Conservation (phyloP, 495 filamentous ascomycete species). For the Podospora conica region DNA sequence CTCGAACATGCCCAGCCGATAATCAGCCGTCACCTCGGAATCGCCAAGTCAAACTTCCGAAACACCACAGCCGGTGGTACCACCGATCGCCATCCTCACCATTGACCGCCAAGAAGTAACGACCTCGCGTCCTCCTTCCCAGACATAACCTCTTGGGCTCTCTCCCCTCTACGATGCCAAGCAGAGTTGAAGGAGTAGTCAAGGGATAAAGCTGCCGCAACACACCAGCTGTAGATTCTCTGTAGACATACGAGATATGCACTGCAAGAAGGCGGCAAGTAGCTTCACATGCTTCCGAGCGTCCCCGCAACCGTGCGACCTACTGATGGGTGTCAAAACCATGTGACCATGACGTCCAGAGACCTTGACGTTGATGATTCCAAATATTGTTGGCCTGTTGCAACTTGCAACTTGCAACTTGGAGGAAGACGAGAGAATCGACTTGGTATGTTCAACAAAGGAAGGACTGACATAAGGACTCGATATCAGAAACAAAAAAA, state of each 20-base stretch:
- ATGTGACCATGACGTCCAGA: no score
- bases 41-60: not conserved
- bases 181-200: no score
- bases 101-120: not conserved
- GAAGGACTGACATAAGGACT: not conserved
- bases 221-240: no score
- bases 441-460: not conserved
- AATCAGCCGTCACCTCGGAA: not conserved
- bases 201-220: no score
- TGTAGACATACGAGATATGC: no score
- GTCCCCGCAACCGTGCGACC: no score
- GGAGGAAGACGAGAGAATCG: no score
- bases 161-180: no score
- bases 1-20: not conserved
- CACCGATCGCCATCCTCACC: not conserved
- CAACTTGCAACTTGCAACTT: not conserved
- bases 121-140: not conserved
- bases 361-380: not conserved
- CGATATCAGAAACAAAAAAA: not conserved
- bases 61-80: not conserved
- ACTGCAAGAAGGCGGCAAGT: no score
- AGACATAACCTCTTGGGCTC: no score
- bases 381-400: not conserved
- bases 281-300: no score
- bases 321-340: no score